phyloP scores from a whole-genome alignment of 2,329 filamentous ascomycete species.

The Raffaelea deltoideospora region DNA sequence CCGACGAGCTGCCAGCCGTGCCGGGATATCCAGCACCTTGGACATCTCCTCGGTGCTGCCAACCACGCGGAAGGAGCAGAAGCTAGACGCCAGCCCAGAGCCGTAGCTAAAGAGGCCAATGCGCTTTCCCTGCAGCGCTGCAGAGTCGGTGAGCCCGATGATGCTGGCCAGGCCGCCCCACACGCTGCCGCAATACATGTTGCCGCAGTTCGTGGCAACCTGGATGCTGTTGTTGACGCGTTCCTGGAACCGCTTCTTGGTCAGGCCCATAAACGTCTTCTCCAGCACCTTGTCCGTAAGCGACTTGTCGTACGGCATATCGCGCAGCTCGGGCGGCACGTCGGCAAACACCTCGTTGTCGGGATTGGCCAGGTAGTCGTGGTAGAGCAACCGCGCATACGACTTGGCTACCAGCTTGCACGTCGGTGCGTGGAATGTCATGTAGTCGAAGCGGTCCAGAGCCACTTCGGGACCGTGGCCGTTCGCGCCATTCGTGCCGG shows the following conservation, averaged over 20 bases:
- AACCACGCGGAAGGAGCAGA: slow-evolving; percentile 58
- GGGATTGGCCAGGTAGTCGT: slow-evolving; percentile 64
- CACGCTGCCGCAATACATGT: slow-evolving; percentile 57
- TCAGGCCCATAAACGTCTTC: slow-evolving; percentile 73
- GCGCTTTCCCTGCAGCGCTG: slow-evolving; percentile 53
- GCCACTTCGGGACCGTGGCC: too few species aligned
- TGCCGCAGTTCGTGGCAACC: slow-evolving; percentile 61
- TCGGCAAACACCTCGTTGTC: slow-evolving; percentile 54
- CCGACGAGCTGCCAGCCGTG: slow-evolving; percentile 49
- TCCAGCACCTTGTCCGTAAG: slow-evolving; percentile 69
- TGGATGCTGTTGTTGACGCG: slow-evolving; percentile 59
- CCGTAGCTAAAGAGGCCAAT: slow-evolving; percentile 68
- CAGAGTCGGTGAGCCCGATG: slow-evolving; percentile 47
- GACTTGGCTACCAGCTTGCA: slow-evolving; percentile 83
- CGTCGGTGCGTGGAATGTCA: slow-evolving; percentile 70
- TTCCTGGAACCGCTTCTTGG: slow-evolving; percentile 73
- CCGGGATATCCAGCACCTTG: slow-evolving; percentile 54
- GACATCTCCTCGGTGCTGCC: slow-evolving; percentile 54
- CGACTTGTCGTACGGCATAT: slow-evolving; percentile 67
- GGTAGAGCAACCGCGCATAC: slow-evolving; percentile 70
- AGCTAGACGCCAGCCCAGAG: slow-evolving; percentile 57
- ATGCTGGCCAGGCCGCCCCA: slow-evolving; percentile 63
- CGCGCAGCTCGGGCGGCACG: slow-evolving; percentile 59
- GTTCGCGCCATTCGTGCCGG: slow-evolving; percentile 35
- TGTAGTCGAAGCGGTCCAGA: slow-evolving; percentile 73